Evolutionary conservation across 1,139 yeast species (phyloP).

Genomic region (Sugiyamaella sp.): DNA sequence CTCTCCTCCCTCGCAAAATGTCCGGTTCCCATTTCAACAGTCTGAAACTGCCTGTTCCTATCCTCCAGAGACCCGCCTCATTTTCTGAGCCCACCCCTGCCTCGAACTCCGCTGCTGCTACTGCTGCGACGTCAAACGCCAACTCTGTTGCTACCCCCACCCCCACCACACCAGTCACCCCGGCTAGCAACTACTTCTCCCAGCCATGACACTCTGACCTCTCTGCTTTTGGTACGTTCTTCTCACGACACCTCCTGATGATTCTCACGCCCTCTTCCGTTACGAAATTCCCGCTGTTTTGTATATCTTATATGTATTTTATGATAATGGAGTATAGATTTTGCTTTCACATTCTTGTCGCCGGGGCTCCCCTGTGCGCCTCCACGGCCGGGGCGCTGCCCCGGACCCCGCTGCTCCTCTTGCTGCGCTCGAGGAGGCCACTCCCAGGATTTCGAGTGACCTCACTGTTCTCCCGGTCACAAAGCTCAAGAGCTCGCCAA

Average conservation of each 20-base stretch:
- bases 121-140: constrained; percentile 6
- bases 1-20: constrained; percentile 16
- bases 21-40: constrained; percentile 31
- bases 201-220: neutral
- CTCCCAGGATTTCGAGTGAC: too few species aligned
- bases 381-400: neutral
- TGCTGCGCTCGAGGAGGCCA: too few species aligned
- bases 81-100: constrained; percentile 6
- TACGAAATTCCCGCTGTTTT: constrained; percentile 2
- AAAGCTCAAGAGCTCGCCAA: constrained; percentile 1
- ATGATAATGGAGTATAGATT: constrained; percentile 11
- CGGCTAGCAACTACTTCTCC: neutral
- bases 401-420: neutral
- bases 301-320: constrained; percentile 11
- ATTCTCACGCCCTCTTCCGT: neutral
- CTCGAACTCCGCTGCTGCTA: neutral
- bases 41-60: constrained; percentile 32
- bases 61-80: constrained; percentile 24
- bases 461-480: neutral
- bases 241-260: constrained; percentile 3
- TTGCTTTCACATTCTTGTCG: neutral
- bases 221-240: neutral
- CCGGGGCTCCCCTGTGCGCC: neutral
- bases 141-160: neutral
- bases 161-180: neutral